Percentiles rank a stretch among this genome's conserved stretches.
Conservation (phyloP, 1,139 yeast species). For the Magnusiomyces sp. region DNA sequence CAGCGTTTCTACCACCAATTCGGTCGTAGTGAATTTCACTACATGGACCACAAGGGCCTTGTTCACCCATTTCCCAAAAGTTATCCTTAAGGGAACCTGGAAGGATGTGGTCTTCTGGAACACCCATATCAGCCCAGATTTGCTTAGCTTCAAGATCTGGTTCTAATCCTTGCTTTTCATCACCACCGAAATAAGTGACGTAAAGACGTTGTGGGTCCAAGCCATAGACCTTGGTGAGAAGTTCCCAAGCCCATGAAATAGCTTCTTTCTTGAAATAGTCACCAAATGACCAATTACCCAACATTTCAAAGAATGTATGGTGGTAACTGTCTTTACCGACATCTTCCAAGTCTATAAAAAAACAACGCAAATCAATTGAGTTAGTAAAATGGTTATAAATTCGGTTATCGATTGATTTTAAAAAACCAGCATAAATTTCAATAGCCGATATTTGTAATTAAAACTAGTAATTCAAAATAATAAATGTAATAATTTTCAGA, state of each 20-base stretch:
- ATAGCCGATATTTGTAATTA: too few species aligned
- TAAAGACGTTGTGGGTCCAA: slow-evolving; percentile 71
- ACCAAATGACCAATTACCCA: slow-evolving; percentile 99
- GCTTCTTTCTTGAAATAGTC: slow-evolving; percentile 96
- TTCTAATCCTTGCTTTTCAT: slow-evolving; percentile 67
- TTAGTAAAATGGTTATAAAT: too few species aligned
- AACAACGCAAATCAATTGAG: background rate
- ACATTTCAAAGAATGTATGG: slow-evolving; percentile 97
- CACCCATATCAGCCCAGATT: slow-evolving; percentile 81
- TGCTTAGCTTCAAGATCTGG: slow-evolving; percentile 92
- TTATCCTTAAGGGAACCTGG: slow-evolving; percentile 89
- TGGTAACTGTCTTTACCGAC: slow-evolving; percentile 97
- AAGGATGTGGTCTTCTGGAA: slow-evolving; percentile 80
- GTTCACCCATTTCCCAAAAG: slow-evolving; percentile 99
- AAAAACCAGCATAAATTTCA: too few species aligned
- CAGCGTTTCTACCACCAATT: slow-evolving; percentile 95
- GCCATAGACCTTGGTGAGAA: slow-evolving; percentile 75
- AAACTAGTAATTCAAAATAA: slow-evolving; percentile 3
- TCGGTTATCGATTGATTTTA: too few species aligned
- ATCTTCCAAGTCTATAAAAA: slow-evolving; percentile 60
- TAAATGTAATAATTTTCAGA: background rate
- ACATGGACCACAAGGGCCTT: slow-evolving; percentile 99
- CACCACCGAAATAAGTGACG: slow-evolving; percentile 96
- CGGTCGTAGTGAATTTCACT: slow-evolving; percentile 96
- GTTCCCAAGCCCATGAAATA: slow-evolving; percentile 80